Evolutionary conservation across 164 flowering plant genomes (phyloP).

Genomic region (Aristolochia californica): DNA sequence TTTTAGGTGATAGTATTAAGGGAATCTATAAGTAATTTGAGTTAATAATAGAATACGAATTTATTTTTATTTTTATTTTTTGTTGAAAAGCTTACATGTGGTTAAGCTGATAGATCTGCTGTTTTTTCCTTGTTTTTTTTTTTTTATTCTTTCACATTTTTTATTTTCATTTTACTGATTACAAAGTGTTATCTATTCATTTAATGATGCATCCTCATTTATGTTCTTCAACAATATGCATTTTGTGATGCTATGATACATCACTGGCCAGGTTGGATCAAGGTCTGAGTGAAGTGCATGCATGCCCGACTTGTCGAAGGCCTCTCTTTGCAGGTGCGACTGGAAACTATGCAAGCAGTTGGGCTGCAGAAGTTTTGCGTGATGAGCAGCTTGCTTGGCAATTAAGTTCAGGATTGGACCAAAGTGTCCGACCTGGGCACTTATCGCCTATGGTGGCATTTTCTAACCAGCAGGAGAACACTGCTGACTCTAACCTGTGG

Average conservation of each 20-base stretch:
- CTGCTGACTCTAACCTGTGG: slow-evolving; percentile 51
- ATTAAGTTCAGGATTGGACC: slow-evolving; percentile 45
- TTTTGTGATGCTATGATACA: slow-evolving; percentile 9
- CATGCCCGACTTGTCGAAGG: slow-evolving; percentile 97
- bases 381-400: slow-evolving; percentile 84
- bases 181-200: too few species aligned
- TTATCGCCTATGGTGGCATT: slow-evolving; percentile 34
- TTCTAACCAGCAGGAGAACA: slow-evolving; percentile 40
- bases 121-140: too few species aligned
- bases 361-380: slow-evolving; percentile 29
- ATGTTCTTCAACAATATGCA: not conserved
- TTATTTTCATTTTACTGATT: too few species aligned
- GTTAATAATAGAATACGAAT: too few species aligned
- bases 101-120: too few species aligned
- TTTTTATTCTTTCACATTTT: too few species aligned
- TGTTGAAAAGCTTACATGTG: too few species aligned
- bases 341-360: slow-evolving; percentile 28
- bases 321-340: slow-evolving; percentile 57
- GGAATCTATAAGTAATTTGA: too few species aligned
- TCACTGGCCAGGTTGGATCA: slow-evolving; percentile 79
- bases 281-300: slow-evolving; percentile 59
- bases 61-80: too few species aligned
- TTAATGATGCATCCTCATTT: not conserved
- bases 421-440: slow-evolving; percentile 28
- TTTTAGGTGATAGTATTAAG: too few species aligned